Evolutionary conservation across 805 yeast species (phyloP), one percentile per base, ranked within the genome.

Genomic region (Candida pseudofarinosa): DNA sequence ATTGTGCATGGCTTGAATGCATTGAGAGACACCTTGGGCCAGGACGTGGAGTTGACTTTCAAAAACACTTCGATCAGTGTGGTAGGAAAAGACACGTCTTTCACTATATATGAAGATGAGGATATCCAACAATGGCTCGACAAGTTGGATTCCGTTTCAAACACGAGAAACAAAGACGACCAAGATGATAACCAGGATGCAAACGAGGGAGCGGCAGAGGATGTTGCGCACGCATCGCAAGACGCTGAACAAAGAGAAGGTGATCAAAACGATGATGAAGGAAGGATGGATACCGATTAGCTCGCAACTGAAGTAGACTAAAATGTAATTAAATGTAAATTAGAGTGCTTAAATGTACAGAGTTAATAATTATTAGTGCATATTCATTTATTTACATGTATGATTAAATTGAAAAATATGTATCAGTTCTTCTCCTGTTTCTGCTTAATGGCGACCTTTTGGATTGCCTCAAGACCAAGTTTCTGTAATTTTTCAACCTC

Each of bases 1-100:
- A 81, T 93, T 47, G 80, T 83, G 35, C 89, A 82, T 54, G 98
- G 95, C 3, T 81, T 93, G 53, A 83, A 82, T 52, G 95, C 99
- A 0, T 75, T 93, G 59, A 83, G 97, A 65, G 98, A 93, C 58
- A 91, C 98, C 0, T 73, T 93, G 54, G 81, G 93, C 13, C 97
- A 90, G 66, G 99, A 93, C 63, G 90, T 88, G 61, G 96, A 93
- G 61, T 77, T 93, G 61, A 88, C 83, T 33, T 69, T 75, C 41
- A 79, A 82, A 48, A 93, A 93, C 67, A 86, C 97, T 3, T 84
- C 95, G 1, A 86, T 93, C 50, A 95, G 96, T 37, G 79, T 89
- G 39, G 98, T 91, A n/a, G 97, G 97, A 28, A 73, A 79, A 50
- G 95, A 80, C 52, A 73, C 75, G 34, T 77, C 80, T 17, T 89